Evolutionary conservation across 2,329 filamentous ascomycete genomes (phyloP).

Genomic region (Annulohypoxylon truncatum): DNA sequence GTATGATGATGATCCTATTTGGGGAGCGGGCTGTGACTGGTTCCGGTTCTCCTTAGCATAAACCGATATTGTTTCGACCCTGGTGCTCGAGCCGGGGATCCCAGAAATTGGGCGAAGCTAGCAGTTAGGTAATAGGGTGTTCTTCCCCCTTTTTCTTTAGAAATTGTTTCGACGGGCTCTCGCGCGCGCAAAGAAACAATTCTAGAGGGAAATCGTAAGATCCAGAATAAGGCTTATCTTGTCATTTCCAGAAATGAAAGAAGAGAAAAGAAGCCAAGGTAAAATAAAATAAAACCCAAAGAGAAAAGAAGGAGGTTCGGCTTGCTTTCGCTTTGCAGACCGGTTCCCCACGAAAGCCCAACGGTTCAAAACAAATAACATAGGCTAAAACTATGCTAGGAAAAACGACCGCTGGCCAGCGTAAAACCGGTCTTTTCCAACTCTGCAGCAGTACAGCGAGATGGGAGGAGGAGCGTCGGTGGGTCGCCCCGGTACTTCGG

Average conservation of each 20-base stretch:
- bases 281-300: constrained; percentile 3
- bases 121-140: neutral
- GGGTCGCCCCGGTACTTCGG: constrained; percentile 32
- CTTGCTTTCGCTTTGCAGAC: constrained; percentile 1
- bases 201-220: constrained; percentile 11
- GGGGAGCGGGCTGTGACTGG: constrained; percentile 6
- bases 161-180: constrained; percentile 18
- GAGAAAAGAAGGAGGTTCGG: constrained; percentile 10
- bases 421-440: constrained; percentile 17
- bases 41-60: constrained; percentile 43
- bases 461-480: constrained; percentile 22
- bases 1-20: constrained; percentile 19
- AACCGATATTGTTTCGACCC: constrained; percentile 40
- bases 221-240: constrained; percentile 24
- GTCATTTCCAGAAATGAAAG: constrained; percentile 1
- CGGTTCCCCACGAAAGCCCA: constrained; percentile 26
- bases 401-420: constrained; percentile 2
- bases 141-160: constrained; percentile 19
- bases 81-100: constrained; percentile 22
- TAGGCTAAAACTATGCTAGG: neutral
- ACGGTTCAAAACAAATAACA: constrained; percentile 30
- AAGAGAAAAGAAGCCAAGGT: neutral
- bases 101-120: constrained; percentile 13
- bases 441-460: constrained; percentile 1
- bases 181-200: no score